Percentiles rank a stretch among this genome's conserved stretches.
Conservation (phyloP, 2,329 filamentous ascomycete genomes). For the Magnaporthiopsis incrustans region DNA sequence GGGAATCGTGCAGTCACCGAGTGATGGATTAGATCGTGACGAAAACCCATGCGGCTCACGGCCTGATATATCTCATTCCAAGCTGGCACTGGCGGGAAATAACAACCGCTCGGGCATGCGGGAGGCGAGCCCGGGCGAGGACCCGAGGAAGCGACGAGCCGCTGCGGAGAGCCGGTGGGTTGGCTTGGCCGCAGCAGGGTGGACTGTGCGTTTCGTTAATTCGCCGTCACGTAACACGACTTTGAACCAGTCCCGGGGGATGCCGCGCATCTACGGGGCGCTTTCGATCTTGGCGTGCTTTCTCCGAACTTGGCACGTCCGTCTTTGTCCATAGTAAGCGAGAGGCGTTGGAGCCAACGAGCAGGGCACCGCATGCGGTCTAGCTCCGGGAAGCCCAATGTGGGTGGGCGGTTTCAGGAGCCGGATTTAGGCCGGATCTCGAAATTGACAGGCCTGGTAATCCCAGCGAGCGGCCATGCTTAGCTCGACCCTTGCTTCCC, state of each 20-base stretch:
- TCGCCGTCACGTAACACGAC: background rate
- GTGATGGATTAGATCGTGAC: background rate
- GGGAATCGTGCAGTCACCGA: too few species aligned
- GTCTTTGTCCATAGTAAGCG: constrained; percentile 2
- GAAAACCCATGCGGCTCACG: background rate
- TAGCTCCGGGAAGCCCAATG: background rate
- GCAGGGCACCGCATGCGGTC: background rate
- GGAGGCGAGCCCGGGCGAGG: too few species aligned
- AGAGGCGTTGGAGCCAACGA: background rate
- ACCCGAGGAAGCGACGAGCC: background rate
- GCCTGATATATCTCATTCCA: background rate
- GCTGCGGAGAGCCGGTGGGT: background rate
- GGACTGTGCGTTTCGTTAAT: background rate
- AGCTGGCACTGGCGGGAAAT: background rate
- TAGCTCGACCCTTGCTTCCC: too few species aligned
- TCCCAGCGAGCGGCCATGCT: too few species aligned
- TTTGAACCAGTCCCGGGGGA: background rate
- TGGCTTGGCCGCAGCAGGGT: background rate
- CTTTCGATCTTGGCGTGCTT: background rate
- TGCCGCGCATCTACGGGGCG: background rate
- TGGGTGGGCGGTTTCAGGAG: too few species aligned
- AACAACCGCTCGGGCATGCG: background rate
- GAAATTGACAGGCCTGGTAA: too few species aligned
- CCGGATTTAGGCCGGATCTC: too few species aligned
- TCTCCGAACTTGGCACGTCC: background rate